These are phyloP conservation scores for Guadua angustifolia DNA, from an alignment of 176 grass and related monocot genomes.

Conservation along the genomic window DNA sequence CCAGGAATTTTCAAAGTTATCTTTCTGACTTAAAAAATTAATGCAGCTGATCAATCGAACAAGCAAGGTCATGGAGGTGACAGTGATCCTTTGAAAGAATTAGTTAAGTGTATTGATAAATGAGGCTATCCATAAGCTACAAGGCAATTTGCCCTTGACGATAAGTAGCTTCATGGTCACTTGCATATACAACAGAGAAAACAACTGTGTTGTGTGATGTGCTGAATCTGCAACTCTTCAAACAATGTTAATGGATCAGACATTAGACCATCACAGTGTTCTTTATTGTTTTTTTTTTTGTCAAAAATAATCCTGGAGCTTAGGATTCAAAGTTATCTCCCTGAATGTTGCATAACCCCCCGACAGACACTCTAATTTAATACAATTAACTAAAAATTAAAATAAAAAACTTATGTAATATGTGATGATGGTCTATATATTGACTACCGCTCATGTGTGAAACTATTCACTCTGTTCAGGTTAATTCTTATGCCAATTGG, in stretches of 20 bases:
- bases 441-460: neutral
- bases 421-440: neutral
- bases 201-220: neutral
- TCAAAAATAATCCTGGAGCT: neutral
- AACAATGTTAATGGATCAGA: slow-evolving; percentile 18
- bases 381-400: neutral
- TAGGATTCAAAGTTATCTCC: neutral
- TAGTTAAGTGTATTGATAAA: neutral
- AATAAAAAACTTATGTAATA: neutral
- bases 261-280: neutral
- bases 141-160: neutral
- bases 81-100: slow-evolving; percentile 9
- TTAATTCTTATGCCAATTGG: neutral
- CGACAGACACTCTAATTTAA: neutral
- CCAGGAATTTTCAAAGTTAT: neutral
- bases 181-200: neutral
- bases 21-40: neutral
- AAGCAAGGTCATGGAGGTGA: neutral
- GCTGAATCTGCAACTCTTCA: neutral
- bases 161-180: neutral
- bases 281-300: neutral
- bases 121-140: neutral
- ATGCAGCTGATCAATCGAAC: slow-evolving; percentile 5
- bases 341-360: neutral
- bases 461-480: neutral